Conservation (phyloP, 768 basidiomycete species). For the Leccinum longicurvipes region DNA sequence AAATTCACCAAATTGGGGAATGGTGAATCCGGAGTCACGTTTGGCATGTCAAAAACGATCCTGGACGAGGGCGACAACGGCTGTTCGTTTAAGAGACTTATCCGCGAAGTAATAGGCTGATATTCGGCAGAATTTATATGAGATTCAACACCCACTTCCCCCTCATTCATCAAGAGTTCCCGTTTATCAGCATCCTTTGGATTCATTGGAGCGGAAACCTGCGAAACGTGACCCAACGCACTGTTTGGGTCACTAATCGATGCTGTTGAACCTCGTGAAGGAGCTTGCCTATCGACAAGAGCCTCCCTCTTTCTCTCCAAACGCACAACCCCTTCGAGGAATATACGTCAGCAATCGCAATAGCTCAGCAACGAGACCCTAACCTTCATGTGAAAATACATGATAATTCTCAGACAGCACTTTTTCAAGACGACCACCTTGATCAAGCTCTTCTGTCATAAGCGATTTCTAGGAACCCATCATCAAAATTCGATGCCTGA, state of each 20-base stretch:
- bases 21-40: no score
- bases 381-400: background rate
- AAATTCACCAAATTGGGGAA: no score
- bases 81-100: background rate
- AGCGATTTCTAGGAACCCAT: background rate
- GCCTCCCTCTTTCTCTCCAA: background rate
- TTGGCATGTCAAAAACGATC: no score
- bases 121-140: background rate
- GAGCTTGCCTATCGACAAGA: background rate
- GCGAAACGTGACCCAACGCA: no score
- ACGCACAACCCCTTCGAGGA: background rate
- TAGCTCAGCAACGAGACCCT: background rate
- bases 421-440: background rate
- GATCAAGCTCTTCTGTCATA: background rate
- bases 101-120: background rate
- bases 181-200: background rate
- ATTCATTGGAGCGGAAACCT: background rate
- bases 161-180: no score
- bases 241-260: background rate
- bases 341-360: background rate
- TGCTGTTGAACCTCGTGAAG: background rate
- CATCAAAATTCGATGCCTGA: background rate
- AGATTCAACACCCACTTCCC: background rate
- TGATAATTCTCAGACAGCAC: background rate
- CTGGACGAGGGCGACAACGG: no score